phyloP scores from a whole-genome alignment of 2,329 filamentous ascomycete species.

The Monilinia polystroma region DNA sequence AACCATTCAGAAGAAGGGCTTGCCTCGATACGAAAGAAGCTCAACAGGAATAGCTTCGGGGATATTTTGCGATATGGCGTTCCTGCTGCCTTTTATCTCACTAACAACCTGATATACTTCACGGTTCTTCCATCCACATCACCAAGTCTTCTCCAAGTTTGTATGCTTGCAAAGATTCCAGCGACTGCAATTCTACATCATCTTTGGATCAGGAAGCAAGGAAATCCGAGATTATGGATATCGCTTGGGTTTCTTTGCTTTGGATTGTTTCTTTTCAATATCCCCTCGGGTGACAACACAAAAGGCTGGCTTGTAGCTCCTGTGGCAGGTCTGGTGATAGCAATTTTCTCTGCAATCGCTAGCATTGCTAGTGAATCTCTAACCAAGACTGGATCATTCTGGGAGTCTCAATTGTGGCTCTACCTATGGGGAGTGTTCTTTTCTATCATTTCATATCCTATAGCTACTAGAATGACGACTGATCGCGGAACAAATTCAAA shows the following conservation, averaged over 20 bases:
- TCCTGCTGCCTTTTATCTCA: constrained; percentile 31
- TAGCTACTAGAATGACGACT: constrained; percentile 10
- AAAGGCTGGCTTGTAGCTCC: constrained; percentile 30
- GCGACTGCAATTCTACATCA: constrained; percentile 33
- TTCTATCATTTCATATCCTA: constrained; percentile 16
- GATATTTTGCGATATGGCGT: constrained; percentile 29
- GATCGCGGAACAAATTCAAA: background rate
- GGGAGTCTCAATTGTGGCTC: constrained; percentile 30
- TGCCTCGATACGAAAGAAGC: constrained; percentile 6
- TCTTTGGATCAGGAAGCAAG: constrained; percentile 30
- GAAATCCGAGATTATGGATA: constrained; percentile 28
- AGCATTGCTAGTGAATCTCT: constrained; percentile 31
- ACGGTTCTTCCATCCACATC: constrained; percentile 30
- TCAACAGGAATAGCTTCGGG: constrained; percentile 20
- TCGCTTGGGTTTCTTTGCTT: constrained; percentile 29
- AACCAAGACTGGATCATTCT: constrained; percentile 32
- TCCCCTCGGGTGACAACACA: constrained; percentile 16
- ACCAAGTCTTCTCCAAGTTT: constrained; percentile 32
- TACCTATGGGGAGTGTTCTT: constrained; percentile 32
- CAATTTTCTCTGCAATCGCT: constrained; percentile 29
- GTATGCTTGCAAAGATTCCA: constrained; percentile 31
- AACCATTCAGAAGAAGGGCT: constrained; percentile 21
- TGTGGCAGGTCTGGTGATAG: constrained; percentile 29
- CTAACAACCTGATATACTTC: constrained; percentile 34
- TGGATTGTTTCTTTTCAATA: constrained; percentile 31